A percentile compares a stretch with the other conserved stretches of the same genome.
Evolutionary conservation across 441 rosid genomes (phyloP).

Genomic region (Geranium incanum): DNA sequence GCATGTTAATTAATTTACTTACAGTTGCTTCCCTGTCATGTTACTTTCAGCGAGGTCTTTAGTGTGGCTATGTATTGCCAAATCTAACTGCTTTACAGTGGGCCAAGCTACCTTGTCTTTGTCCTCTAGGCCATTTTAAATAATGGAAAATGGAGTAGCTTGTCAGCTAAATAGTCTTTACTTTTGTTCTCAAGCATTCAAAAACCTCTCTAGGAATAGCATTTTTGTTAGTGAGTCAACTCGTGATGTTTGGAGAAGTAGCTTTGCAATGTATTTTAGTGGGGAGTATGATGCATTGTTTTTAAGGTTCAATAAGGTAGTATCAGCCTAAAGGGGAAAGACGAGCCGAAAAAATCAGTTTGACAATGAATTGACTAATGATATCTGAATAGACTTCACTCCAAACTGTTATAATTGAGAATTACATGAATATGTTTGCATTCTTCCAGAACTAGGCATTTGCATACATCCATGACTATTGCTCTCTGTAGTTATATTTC

Average conservation of each 20-base stretch:
- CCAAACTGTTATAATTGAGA: neutral
- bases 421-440: neutral
- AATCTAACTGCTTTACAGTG: too few species aligned
- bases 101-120: too few species aligned
- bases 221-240: too few species aligned
- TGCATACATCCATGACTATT: conserved; percentile 1
- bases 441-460: neutral
- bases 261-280: too few species aligned
- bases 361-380: neutral
- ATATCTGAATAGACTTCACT: neutral
- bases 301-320: too few species aligned
- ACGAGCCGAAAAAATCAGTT: neutral
- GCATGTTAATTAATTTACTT: conserved; percentile 9
- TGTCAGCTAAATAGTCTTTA: too few species aligned
- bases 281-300: too few species aligned
- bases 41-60: neutral
- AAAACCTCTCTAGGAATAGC: too few species aligned
- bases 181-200: too few species aligned
- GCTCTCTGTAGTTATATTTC: neutral
- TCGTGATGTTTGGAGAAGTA: too few species aligned
- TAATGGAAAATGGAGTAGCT: too few species aligned
- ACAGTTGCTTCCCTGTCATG: neutral
- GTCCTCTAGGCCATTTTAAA: too few species aligned
- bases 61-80: neutral
- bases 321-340: neutral